phyloP scores from a whole-genome alignment of 495 filamentous ascomycete genomes.

The Ascobolus immersus region DNA sequence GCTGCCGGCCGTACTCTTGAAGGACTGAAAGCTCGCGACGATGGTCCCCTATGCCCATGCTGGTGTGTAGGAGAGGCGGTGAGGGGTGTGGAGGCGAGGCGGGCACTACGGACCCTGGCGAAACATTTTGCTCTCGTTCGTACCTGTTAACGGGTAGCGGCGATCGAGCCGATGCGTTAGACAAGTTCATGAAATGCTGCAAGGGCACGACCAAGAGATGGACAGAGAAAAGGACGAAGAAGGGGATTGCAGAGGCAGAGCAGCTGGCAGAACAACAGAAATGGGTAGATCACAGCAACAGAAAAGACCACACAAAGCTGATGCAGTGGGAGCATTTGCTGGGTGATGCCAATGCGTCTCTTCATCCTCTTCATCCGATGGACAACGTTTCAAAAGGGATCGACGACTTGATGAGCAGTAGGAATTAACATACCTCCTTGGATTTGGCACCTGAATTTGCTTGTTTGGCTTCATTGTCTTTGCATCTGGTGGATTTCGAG shows the following conservation, averaged over 20 bases:
- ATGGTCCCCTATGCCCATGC: constrained; percentile 36
- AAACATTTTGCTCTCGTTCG: constrained; percentile 17
- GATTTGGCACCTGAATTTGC: too few species aligned
- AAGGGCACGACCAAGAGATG: too few species aligned
- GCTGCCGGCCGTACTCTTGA: constrained; percentile 22
- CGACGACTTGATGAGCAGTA: too few species aligned
- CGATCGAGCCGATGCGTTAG: neutral
- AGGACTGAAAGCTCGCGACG: constrained; percentile 46
- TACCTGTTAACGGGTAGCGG: constrained; percentile 8
- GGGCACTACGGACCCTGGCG: constrained; percentile 15
- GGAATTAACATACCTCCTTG: too few species aligned
- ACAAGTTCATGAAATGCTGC: constrained; percentile 6
- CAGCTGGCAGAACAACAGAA: too few species aligned
- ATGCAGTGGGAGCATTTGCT: constrained; percentile 1
- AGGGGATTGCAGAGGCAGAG: too few species aligned
- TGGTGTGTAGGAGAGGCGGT: constrained; percentile 10
- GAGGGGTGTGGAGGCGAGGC: constrained; percentile 17
- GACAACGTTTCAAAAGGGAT: too few species aligned
- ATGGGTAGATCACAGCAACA: constrained; percentile 11
- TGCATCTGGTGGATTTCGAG: too few species aligned
- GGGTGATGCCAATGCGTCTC: too few species aligned
- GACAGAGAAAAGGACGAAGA: too few species aligned
- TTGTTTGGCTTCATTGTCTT: too few species aligned
- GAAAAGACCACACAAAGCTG: constrained; percentile 6
- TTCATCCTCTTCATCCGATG: too few species aligned